Evolutionary conservation across 2,329 filamentous ascomycete species (phyloP), one percentile per base, ranked within the genome.

Genomic region (Colletotrichum graminicola): DNA sequence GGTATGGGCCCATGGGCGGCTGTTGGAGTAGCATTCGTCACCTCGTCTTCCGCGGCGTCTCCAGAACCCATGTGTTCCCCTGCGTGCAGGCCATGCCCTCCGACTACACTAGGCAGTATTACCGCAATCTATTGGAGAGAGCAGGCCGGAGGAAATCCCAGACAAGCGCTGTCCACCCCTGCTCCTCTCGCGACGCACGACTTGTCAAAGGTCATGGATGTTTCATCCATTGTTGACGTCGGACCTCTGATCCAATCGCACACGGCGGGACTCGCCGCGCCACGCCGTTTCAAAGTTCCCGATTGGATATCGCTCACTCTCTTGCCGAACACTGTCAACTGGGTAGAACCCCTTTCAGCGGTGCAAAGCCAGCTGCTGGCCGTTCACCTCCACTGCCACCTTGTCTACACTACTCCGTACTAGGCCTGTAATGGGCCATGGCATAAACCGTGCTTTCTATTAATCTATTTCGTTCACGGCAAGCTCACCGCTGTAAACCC

Each of bases 151-250:
- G 36, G 39, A 14, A 54, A 52, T 52, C 45, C 36, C 49, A 61
- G 63, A 45, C 45, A 32, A 49, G 55, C 26, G 39, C 36, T 6
- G 63, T 29, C 66, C 8, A 57, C 41, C 66, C 66, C 59, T 67
- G 57, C 49, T 43, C 49, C 23, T 36, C 68, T 68, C 59, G 65
- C 41, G 64, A 67, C 67, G 67, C 63, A 67, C 63, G 45, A 71
- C 57, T 71, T 63, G 68, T 71, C 68, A 60, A 63, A 54, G 60
- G 49, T 32, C 54, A 54, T 59, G 52, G 66, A 63, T 66, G 70
- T 72, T 72, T 72, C 66, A 72, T 66, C 70, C 61, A 43, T 65
- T 62, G 36, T 62, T 55, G n/a, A 49, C 55, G 56, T 47, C 23
- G 32, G 52, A 41, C 32, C 47, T 34, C 16, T 23, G 39, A 16